Evolutionary conservation across 2,329 filamentous ascomycete species (phyloP), one percentile per base, ranked within the genome.

Genomic region (Chrysosporium keratinophilum): DNA sequence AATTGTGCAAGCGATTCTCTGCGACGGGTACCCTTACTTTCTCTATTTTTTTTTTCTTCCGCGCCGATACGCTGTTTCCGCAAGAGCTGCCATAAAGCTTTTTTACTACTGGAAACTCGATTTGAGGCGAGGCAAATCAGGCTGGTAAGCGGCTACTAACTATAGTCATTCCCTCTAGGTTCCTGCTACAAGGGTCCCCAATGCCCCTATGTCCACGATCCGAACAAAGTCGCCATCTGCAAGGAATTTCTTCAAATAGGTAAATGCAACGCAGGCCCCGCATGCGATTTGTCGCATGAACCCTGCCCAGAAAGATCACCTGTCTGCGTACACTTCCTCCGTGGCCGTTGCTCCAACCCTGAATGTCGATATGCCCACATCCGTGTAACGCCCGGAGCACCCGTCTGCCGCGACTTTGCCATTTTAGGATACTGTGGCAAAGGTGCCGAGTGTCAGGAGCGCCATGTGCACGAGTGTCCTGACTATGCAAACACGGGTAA

Each of bases 401-500:
- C 79, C 31, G 87, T 96, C 46, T 98, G 93, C 73, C 80, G 83
- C 62, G 73, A 81, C 17, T 97, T 98, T 74, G 91, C 87, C 28
- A 81, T 83, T 52, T 79, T 90, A 64, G 91, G 93, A 51, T 97
- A 89, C 70, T 97, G 93, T 74, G 83, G 86, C 57, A 87, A 86
- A 67, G 93, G 91, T 57, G 78, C 79, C 54, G 71, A 77, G 53
- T 97, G 93, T 71, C 71, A 80, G 56, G 82, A 93, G 59, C 85
- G 89, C 57, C 93, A 98, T 74, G 85, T 91, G 55, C 85, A 85
- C 71, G 91, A 97, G 70, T 97, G 93, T 70, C 91, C 93, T 58
- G 87, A 95, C 68, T 96, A 94, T 75, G 87, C 88, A 78, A 95
- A 95, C 72, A 88, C 81, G 57, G 91, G 91, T 63, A 76, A 77